Conservation (phyloP, 2,329 filamentous ascomycete genomes). For the Curvularia verruculosa region DNA sequence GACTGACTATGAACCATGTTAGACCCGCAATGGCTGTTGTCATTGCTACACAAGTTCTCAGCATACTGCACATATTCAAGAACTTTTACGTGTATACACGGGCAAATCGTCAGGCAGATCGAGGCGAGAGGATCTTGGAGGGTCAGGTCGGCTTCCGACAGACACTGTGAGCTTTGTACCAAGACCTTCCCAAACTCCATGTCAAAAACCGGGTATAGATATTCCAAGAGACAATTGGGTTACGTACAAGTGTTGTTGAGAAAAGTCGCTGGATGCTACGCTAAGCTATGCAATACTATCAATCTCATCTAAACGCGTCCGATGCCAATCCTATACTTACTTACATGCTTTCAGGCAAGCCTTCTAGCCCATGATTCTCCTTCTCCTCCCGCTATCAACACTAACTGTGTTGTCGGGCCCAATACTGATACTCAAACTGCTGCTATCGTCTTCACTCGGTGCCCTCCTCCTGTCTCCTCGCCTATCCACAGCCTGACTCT, state of each 20-base stretch:
- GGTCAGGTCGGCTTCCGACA: not conserved
- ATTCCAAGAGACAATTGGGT: too few species aligned
- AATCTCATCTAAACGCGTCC: conserved; percentile 11
- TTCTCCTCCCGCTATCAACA: conserved; percentile 44
- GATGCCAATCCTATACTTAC: not conserved
- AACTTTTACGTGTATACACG: not conserved
- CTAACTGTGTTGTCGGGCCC: conserved; percentile 48
- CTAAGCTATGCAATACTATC: conserved; percentile 16
- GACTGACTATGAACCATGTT: not conserved
- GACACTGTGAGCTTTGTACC: not conserved
- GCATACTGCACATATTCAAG: not conserved
- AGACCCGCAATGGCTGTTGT: not conserved
- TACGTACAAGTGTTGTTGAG: too few species aligned
- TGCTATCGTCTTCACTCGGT: conserved; percentile 38
- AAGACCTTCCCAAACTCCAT: not conserved
- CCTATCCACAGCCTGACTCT: conserved; percentile 35
- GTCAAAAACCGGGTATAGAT: not conserved
- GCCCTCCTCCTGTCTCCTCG: conserved; percentile 23
- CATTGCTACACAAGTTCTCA: not conserved
- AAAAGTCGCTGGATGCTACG: conserved; percentile 10
- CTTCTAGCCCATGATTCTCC: conserved; percentile 36
- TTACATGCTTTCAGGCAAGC: not conserved
- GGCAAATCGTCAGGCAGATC: not conserved
- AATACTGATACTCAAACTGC: conserved; percentile 46
- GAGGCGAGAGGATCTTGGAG: not conserved